Evolutionary conservation across 345 rosid species (phyloP), one percentile per base, ranked within the genome.

Genomic region (Isatis tinctoria): DNA sequence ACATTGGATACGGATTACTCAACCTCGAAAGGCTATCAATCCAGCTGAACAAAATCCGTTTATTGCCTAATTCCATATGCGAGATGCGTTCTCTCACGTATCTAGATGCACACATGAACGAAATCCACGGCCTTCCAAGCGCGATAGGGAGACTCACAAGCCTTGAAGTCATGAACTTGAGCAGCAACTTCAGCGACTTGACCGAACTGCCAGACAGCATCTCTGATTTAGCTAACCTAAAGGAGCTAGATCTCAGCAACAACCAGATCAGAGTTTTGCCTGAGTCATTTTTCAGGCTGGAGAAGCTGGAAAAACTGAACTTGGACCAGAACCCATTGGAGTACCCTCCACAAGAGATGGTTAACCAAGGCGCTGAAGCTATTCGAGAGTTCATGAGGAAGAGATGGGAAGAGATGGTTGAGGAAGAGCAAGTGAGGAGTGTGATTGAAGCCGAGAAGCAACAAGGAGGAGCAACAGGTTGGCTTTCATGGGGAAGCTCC

Each of bases 181-280:
- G 97, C 84, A 85, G 87, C 79, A 95, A 95, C 70, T 95, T 95
- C 85, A 87, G 82, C 33, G 88, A 92, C 86, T 78, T 95, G 82
- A 85, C 72, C 0, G 89, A 84, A 56, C 87, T 92, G 20, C 96
- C 98, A 1, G 91, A 86, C 57, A 85, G 94, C 2, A 70, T 92
- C 3, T 82, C 91, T 33, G 97, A 95, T 67, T 84, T 95, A 58
- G 72, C 75, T 17, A 92, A 79, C 76, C 89, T 95, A 14, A 85
- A 73, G 83, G 97, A 95, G 73, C 87, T 95, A 16, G 96, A 95
- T 80, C 82, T 92, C 17, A 92, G 98, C 84, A 95, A 95, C 87
- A 95, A 95, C 81, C 99, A 96, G 79, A 86, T 96, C 69, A 82
- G 82, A 57, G 84, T 83, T 63, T 80, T 96, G 61, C 99, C 99